Evolutionary conservation across 441 rosid species (phyloP), one percentile per base, ranked within the genome.

Genomic region (Gossypium gossypioides): DNA sequence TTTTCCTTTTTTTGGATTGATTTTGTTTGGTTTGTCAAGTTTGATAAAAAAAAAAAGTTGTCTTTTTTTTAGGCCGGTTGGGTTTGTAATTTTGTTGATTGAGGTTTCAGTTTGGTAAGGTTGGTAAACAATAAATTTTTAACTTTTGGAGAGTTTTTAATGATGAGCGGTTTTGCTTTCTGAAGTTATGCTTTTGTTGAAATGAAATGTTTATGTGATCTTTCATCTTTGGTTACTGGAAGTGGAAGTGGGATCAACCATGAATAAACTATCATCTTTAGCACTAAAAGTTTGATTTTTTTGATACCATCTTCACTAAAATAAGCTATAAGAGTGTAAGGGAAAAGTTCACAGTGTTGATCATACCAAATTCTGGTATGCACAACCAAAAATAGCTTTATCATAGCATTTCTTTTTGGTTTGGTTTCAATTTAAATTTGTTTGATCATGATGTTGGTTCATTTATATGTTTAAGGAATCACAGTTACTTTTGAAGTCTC

Each of bases 211-310:
- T 71, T 58, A 8, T 76, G 52, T 32, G 79, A 74, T 81, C 48
- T 54, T 71, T 74, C 65, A 67, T 70, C 69, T 76, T 78, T 80
- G 73, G 76, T 71, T 78, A 37, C 42, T 25, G 1, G 37, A 52
- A 37, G 40, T 34, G 34, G 34, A 29, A 59, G 48, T 62, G 71
- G 73, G 74, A 72, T 19, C 37, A 10, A 27, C 21, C 40, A 18
- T 12, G 59, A 10, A 48, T 63, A 44, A 25, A 67, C 52, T 62
- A 16, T 24, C 16, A 6, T 29, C 37, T 59, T 70, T 63, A 44
- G 69, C 10, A 48, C 71, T 46, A 27, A 8, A 72, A 56, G 44
- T 77, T 19, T 40, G 42, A 68, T 60, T 44, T 4, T 32, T 6
- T 37, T n/a, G 19, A 37, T 68, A n/a, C 62, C 16, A 50, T n/a